Conservation (phyloP, 108 stramenopile genomes). For the Skeletonema grethae region DNA sequence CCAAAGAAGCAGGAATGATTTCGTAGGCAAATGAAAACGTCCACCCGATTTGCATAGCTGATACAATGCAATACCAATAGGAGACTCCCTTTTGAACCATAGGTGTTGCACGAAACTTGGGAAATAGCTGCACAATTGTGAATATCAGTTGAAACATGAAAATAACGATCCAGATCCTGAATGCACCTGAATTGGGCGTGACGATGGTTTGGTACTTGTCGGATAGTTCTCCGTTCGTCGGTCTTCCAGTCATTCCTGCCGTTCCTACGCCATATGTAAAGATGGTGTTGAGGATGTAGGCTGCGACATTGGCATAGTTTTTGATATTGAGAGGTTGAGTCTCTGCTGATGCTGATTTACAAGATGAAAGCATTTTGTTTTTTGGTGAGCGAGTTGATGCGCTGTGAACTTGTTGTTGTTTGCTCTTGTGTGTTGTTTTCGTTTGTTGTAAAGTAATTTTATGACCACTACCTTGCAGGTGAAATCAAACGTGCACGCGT, state of each 20-base stretch:
- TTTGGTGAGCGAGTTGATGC: neutral
- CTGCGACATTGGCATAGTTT: constrained; percentile 65
- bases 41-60: constrained; percentile 67
- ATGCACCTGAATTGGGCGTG: constrained; percentile 71
- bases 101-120: constrained; percentile 30
- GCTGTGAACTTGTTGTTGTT: neutral
- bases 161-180: constrained; percentile 85
- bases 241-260: constrained; percentile 37
- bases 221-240: constrained; percentile 60
- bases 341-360: neutral
- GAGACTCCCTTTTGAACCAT: constrained; percentile 58
- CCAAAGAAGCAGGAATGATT: constrained; percentile 51
- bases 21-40: constrained; percentile 72
- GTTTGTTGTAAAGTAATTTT: neutral
- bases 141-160: constrained; percentile 69
- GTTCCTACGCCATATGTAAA: constrained; percentile 66
- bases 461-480: neutral
- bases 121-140: constrained; percentile 58
- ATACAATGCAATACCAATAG: constrained; percentile 61
- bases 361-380: neutral
- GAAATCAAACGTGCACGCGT: neutral
- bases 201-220: constrained; percentile 85
- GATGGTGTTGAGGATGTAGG: constrained; percentile 64
- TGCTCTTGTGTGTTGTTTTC: neutral
- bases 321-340: constrained; percentile 39